Evolutionary conservation across 2,329 filamentous ascomycete species (phyloP), one percentile per base, ranked within the genome.

Genomic region (Basipetospora chlamydospora): DNA sequence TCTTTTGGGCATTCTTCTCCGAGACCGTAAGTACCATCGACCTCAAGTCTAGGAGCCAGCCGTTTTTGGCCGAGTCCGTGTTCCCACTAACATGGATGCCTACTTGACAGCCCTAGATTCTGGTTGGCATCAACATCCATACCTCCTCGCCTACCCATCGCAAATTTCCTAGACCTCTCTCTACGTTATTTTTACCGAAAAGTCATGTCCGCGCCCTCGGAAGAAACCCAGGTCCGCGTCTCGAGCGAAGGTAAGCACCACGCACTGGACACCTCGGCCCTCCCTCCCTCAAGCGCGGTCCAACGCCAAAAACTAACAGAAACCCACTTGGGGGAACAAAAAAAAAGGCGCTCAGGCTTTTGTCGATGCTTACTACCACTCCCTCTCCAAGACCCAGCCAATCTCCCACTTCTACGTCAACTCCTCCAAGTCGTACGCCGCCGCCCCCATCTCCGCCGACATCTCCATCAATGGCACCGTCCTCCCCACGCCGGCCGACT

Each of bases 391-490:
- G 40, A 66, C 84, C 28, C 51, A 67, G 22, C 58, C 61, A 6
- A 67, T 93, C 11, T 52, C 68, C 13, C 59, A 61, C n/a, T 92
- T 77, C 64, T 93, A 93, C 63, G 61, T 76, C 44, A 70, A 72
- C 51, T 57, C 65, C 35, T 70, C 69, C 17, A 46, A 65, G 9
- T 60, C 65, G 41, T 70, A 73, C 39, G 28, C 35, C 23, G 20
- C 38, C 33, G 34, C 33, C 18, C 28, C 54, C 10, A 59, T 68
- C n/a, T 62, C 64, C 23, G 67, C 82, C 35, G 73, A 77, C 51
- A 86, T 94, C 48, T 71, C 75, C 48, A 78, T 86, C 65, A 93
- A 93, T 59, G 85, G 86, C 47, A 75, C 76, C 33, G 57, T 71
- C 3, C 60, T 83, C 26, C 56, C 68, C 23, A 67, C 73, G 39